These are phyloP conservation scores for Aquilaria yunnanensis DNA, from an alignment of 345 rosid species.

Conservation along the genomic window DNA sequence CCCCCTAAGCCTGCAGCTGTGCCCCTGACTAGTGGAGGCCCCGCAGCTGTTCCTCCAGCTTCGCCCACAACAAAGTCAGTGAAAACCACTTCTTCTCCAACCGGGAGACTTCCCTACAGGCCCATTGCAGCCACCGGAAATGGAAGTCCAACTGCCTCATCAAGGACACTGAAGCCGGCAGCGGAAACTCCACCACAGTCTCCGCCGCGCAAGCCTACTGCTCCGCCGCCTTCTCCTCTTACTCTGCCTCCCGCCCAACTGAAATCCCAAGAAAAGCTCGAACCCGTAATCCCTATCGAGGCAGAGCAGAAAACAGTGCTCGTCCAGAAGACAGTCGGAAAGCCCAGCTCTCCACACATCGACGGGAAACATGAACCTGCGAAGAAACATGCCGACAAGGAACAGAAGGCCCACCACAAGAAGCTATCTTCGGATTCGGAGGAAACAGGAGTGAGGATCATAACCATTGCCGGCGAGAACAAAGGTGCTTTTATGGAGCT, in stretches of 20 bases:
- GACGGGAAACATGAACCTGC: slow-evolving; percentile 8
- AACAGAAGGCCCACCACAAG: slow-evolving; percentile 25
- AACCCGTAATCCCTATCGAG: slow-evolving; percentile 36
- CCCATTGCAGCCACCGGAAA: background rate
- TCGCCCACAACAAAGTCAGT: too few relatives aligned
- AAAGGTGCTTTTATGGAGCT: slow-evolving; percentile 89
- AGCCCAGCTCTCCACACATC: slow-evolving; percentile 22
- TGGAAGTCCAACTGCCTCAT: slow-evolving; percentile 11
- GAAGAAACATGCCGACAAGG: slow-evolving; percentile 12
- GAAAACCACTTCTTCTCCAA: background rate
- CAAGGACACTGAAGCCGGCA: slow-evolving; percentile 15
- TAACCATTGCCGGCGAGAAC: slow-evolving; percentile 89
- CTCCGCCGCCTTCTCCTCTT: slow-evolving; percentile 69
- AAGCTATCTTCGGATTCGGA: slow-evolving; percentile 37
- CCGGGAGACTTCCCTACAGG: background rate
- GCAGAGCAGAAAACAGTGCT: slow-evolving; percentile 65
- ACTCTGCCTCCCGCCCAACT: slow-evolving; percentile 64
- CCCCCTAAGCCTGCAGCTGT: background rate
- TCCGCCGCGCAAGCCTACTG: slow-evolving; percentile 29
- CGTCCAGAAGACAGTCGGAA: slow-evolving; percentile 40
- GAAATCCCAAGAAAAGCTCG: slow-evolving; percentile 24
- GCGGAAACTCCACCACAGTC: slow-evolving; percentile 34
- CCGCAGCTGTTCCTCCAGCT: too few relatives aligned
- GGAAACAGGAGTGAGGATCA: slow-evolving; percentile 37
- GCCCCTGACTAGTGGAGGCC: background rate